Evolutionary conservation across 2,329 filamentous ascomycete genomes (phyloP).

Genomic region (Elsinoe perseae): DNA sequence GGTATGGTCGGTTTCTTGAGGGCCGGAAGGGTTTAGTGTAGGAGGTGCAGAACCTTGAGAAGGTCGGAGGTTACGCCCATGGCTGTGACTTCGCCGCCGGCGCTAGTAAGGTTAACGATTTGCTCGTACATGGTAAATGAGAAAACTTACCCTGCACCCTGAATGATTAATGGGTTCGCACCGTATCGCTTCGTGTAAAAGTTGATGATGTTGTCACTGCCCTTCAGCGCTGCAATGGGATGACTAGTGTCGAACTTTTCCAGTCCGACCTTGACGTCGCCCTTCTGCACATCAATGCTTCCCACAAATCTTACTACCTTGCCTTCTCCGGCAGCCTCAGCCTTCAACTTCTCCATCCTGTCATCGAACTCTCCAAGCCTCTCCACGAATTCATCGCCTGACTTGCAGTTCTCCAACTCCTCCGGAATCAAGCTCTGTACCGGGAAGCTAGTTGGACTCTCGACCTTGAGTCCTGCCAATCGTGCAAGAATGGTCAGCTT

Average conservation of each 20-base stretch:
- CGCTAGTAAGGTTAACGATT: conserved; percentile 34
- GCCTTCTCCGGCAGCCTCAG: conserved; percentile 73
- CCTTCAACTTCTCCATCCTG: conserved; percentile 84
- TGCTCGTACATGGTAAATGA: not conserved
- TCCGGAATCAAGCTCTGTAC: conserved; percentile 89
- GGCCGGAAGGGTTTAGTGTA: conserved; percentile 33
- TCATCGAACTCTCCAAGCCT: conserved; percentile 73
- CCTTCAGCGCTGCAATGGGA: conserved; percentile 88
- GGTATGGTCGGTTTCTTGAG: conserved; percentile 40
- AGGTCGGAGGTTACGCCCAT: conserved; percentile 96
- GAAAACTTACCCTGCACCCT: conserved; percentile 63
- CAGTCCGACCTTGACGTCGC: conserved; percentile 82
- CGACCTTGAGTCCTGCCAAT: conserved; percentile 70
- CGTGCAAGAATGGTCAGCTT: conserved; percentile 93
- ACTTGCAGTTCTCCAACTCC: conserved; percentile 68
- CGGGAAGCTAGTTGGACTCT: conserved; percentile 80
- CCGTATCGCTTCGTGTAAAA: conserved; percentile 97
- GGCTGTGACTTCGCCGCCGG: conserved; percentile 89
- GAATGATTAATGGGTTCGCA: conserved; percentile 81
- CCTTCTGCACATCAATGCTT: conserved; percentile 75
- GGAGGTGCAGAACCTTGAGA: conserved; percentile 73
- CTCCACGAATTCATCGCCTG: conserved; percentile 77
- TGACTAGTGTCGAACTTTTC: conserved; percentile 76
- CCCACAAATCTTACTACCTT: conserved; percentile 94
- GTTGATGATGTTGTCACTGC: conserved; percentile 97